These are phyloP conservation scores for Tricholomella constricta DNA, from an alignment of 768 basidiomycete species.

Conservation along the genomic window DNA sequence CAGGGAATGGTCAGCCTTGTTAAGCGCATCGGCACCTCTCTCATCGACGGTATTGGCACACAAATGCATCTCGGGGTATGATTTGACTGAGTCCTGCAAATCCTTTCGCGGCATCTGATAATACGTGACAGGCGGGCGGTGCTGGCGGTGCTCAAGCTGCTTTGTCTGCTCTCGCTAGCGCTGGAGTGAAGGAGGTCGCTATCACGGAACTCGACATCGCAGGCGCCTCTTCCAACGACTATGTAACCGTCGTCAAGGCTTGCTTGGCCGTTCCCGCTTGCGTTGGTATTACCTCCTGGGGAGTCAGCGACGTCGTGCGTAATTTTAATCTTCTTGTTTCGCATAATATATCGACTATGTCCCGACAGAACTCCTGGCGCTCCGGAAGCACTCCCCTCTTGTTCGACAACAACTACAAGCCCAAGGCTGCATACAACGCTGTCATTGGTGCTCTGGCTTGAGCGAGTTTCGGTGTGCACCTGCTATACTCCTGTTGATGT, in stretches of 20 bases:
- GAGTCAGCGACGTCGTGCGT: constrained; percentile 47
- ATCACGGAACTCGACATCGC: constrained; percentile 51
- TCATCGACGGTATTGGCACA: no score
- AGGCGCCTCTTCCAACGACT: constrained; percentile 41
- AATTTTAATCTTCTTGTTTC: background rate
- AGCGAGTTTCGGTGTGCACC: background rate
- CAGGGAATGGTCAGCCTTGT: constrained; percentile 41
- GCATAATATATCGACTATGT: background rate
- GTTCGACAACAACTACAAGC: constrained; percentile 28
- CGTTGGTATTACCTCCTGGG: constrained; percentile 52
- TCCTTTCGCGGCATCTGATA: no score
- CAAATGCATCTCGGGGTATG: constrained; percentile 45
- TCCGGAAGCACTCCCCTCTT: constrained; percentile 25
- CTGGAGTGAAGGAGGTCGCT: constrained; percentile 45
- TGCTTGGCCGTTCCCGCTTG: constrained; percentile 45
- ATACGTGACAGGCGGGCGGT: constrained; percentile 45
- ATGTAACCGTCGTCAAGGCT: constrained; percentile 45
- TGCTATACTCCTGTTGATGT: background rate
- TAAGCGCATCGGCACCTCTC: constrained; percentile 39
- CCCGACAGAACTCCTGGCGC: constrained; percentile 30
- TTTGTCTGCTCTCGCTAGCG: constrained; percentile 42
- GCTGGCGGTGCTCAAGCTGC: constrained; percentile 44
- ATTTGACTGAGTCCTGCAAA: no score
- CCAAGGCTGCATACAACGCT: constrained; percentile 30
- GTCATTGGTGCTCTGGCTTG: constrained; percentile 20